These are phyloP conservation scores for Ganoderma leucocontextum DNA, from an alignment of 1,284 basidiomycete genomes.

Conservation along the genomic window DNA sequence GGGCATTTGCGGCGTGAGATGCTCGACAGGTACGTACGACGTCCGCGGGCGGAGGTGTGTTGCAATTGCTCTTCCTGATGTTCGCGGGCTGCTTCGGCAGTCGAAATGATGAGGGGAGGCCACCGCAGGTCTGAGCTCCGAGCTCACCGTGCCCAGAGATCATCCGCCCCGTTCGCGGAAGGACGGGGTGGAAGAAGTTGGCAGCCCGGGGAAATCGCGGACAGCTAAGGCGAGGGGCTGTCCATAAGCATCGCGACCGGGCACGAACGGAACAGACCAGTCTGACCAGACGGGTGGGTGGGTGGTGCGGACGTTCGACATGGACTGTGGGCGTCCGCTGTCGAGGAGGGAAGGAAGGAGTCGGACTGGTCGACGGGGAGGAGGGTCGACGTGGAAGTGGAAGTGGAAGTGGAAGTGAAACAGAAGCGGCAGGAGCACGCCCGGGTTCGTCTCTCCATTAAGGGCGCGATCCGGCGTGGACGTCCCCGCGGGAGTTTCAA, in stretches of 20 bases:
- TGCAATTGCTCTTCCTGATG: background rate
- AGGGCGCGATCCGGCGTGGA: background rate
- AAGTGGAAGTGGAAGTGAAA: background rate
- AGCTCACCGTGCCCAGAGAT: background rate
- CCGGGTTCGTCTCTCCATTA: background rate
- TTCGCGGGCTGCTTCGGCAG: background rate
- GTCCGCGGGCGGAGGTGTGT: background rate
- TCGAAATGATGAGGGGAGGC: background rate
- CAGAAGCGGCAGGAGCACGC: background rate
- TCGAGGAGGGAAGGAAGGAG: background rate
- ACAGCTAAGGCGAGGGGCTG: constrained; percentile 3
- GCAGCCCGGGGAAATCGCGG: constrained; percentile 23
- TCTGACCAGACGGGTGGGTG: background rate
- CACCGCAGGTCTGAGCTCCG: constrained; percentile 21
- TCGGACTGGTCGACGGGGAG: background rate
- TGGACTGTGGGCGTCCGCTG: background rate
- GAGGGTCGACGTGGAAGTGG: background rate
- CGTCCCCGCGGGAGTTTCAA: constrained; percentile 4
- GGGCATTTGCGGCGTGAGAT: background rate
- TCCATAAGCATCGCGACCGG: background rate
- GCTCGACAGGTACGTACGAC: background rate
- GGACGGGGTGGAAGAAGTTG: constrained; percentile 6
- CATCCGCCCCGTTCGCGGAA: constrained; percentile 8
- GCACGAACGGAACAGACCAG: background rate
- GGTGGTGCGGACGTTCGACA: background rate